Percentiles rank a stretch among this genome's conserved stretches.
phyloP scores from a whole-genome alignment of 2,329 filamentous ascomycete genomes.

The Aschersonia sp. region DNA sequence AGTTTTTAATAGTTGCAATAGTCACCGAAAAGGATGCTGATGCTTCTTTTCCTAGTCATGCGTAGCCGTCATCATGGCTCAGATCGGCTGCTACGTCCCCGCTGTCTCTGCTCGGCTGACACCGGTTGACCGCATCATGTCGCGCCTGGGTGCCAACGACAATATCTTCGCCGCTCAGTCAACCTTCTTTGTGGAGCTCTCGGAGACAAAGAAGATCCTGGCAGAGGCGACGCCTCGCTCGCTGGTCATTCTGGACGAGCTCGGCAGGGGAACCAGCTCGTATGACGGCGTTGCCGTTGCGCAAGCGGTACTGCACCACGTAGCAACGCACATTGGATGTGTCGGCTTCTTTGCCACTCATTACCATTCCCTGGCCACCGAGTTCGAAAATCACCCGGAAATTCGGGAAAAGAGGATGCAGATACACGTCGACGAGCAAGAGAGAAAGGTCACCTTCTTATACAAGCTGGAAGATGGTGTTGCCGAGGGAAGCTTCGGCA shows the following conservation, averaged over 20 bases:
- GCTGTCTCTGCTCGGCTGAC: constrained; percentile 71
- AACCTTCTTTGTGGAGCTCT: constrained; percentile 95
- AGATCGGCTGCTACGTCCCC: constrained; percentile 87
- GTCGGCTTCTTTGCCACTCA: constrained; percentile 96
- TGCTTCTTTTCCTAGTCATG: constrained; percentile 49
- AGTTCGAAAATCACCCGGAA: constrained; percentile 83
- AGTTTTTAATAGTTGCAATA: constrained; percentile 12
- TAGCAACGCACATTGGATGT: constrained; percentile 84
- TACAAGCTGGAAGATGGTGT: constrained; percentile 91
- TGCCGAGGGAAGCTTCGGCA: constrained; percentile 92
- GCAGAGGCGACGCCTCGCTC: constrained; percentile 87
- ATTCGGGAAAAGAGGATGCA: constrained; percentile 80
- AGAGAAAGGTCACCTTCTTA: constrained; percentile 83
- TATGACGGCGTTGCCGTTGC: constrained; percentile 96
- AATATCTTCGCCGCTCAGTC: constrained; percentile 97
- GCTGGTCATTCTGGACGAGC: constrained; percentile 90
- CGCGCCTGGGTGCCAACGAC: constrained; percentile 89
- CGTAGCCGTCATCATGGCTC: constrained; percentile 91
- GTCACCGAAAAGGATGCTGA: not conserved
- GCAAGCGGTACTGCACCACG: constrained; percentile 91
- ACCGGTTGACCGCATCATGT: constrained; percentile 96
- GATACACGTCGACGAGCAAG: constrained; percentile 77
- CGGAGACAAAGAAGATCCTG: constrained; percentile 95
- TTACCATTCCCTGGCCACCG: constrained; percentile 84
- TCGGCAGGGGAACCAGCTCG: constrained; percentile 84